These are phyloP conservation scores for Cicer yamashitae DNA, from an alignment of 306 rosid species.

Conservation along the genomic window DNA sequence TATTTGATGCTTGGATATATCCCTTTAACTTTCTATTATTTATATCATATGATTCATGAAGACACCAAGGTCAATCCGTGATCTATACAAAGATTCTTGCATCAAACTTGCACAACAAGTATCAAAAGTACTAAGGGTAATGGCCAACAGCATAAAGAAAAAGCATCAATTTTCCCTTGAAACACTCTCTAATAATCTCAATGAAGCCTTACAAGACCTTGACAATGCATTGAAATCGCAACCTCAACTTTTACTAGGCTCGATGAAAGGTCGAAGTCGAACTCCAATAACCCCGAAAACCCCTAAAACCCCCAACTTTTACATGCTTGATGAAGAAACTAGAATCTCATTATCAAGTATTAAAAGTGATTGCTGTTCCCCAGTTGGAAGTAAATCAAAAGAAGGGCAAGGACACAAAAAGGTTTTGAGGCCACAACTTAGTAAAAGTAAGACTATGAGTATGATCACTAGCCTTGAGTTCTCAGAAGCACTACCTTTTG, in stretches of 20 bases:
- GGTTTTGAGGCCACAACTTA: constrained; percentile 69
- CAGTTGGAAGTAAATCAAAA: constrained; percentile 53
- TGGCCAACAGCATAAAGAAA: constrained; percentile 66
- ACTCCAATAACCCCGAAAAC: constrained; percentile 49
- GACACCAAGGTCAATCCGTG: constrained; percentile 74
- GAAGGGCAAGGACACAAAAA: constrained; percentile 52
- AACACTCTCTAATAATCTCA: constrained; percentile 65
- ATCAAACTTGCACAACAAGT: constrained; percentile 68
- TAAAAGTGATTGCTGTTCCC: constrained; percentile 58
- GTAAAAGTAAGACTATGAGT: constrained; percentile 64
- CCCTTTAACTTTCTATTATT: background rate
- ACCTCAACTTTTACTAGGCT: constrained; percentile 74
- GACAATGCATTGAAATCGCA: constrained; percentile 78
- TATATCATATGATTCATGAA: constrained; percentile 29
- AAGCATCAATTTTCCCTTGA: constrained; percentile 67
- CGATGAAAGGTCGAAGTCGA: constrained; percentile 51
- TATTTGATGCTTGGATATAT: constrained; percentile 34
- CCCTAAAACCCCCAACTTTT: constrained; percentile 49
- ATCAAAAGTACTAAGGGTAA: constrained; percentile 64
- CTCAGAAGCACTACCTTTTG: constrained; percentile 88
- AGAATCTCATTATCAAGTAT: constrained; percentile 55
- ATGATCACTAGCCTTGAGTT: constrained; percentile 72
- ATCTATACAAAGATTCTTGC: constrained; percentile 77
- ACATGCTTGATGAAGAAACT: constrained; percentile 42
- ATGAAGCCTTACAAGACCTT: constrained; percentile 72